Evolutionary conservation across 352 stramenopile species (phyloP), one percentile per base, ranked within the genome.

Genomic region (Phytophthora cajani): DNA sequence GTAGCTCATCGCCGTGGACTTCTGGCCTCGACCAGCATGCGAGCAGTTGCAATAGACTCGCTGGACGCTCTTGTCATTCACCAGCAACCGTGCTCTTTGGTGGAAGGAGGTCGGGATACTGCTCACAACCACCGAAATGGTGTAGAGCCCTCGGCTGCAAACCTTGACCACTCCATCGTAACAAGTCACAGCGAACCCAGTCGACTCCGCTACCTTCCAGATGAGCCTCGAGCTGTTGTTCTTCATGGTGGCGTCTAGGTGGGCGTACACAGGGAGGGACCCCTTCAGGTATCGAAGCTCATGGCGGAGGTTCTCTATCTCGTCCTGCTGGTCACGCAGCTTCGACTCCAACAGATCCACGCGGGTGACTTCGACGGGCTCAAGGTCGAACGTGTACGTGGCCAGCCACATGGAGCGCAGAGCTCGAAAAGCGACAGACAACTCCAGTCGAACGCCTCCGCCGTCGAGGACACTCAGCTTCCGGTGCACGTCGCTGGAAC

Each of bases 301-400:
- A 33, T 33, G 5, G 7, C 30, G 30, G 7, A 33, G 30, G 16
- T 16, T 42, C 14, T 49, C 42, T 7, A 66, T 8, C 49, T 58
- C 59, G n/a, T 66, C 47, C 19, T 66, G 59, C 50, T 58, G 46
- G 25, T 66, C 59, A 6, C 38, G n/a, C 9, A 66, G 2, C 23
- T 49, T 58, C 16, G 59, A 58, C 21, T 66, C 59, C 36, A 66
- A 21, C 2, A 59, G 16, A 32, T 59, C 59, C 32, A 66, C 59
- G 32, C 59, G n/a, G 21, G 52, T 38, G 5, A 66, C 59, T 2
- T 23, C 16, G 5, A 59, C 36, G 4, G 59, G 21, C 9, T 59
- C 12, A 6, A 67, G 42, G 5, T 67, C 23, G n/a, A 67, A 67
- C 3, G 23, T 25, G 38, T 59, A 67, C 23, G 12, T 42, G 19